These are phyloP conservation scores for Fragaria ananassa DNA, from an alignment of 306 rosid species.

Conservation along the genomic window DNA sequence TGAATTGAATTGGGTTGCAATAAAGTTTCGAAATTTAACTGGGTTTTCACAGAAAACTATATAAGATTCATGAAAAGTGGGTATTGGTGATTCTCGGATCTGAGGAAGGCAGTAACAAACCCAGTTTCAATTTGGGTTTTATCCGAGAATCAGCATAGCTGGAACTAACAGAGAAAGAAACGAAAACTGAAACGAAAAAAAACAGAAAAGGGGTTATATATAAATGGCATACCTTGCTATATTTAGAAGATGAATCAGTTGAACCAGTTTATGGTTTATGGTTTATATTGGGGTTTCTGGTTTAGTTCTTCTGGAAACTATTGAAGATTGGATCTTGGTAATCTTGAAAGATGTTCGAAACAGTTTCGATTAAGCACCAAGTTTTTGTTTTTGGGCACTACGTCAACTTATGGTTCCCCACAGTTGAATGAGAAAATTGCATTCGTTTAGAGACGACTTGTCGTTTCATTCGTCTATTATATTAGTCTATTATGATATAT, in stretches of 20 bases:
- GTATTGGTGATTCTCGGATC: slow-evolving; percentile 4
- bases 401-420: not conserved
- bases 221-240: not conserved
- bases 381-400: not conserved
- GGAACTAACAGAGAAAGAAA: not conserved
- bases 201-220: not conserved
- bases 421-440: not conserved
- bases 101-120: not conserved
- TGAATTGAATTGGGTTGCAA: not conserved
- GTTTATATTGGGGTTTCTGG: not conserved
- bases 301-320: not conserved
- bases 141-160: not conserved
- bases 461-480: not conserved
- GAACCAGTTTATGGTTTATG: not conserved
- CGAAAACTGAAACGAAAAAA: not conserved
- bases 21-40: not conserved
- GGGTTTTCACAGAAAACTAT: not conserved
- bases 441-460: not conserved
- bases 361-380: not conserved
- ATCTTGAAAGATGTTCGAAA: not conserved
- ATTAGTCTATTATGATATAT: not conserved
- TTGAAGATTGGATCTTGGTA: slow-evolving; percentile 18
- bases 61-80: not conserved
- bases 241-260: not conserved
- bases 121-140: slow-evolving; percentile 3